These are phyloP conservation scores for Vicia faba DNA, from an alignment of 306 rosid species.

Conservation along the genomic window DNA sequence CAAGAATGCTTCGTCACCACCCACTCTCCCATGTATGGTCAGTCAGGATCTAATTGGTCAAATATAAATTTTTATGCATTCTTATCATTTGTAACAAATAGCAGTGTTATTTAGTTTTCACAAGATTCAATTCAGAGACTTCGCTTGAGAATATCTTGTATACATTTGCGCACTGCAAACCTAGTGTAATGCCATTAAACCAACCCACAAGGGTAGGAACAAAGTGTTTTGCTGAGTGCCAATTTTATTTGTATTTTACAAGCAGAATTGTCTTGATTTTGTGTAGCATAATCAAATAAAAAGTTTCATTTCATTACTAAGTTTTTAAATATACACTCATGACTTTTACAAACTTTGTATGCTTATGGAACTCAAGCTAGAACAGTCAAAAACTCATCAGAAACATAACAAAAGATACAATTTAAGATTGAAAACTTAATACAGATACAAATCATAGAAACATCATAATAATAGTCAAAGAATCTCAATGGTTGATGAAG, in stretches of 20 bases:
- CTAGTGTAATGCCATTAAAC: not conserved
- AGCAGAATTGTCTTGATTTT: conserved; percentile 42
- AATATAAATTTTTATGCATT: no score
- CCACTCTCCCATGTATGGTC: no score
- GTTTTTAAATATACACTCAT: not conserved
- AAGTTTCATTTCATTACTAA: conserved; percentile 34
- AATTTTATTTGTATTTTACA: conserved; percentile 33
- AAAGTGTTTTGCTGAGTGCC: conserved; percentile 27
- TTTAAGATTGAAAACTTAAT: conserved; percentile 19
- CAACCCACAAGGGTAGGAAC: not conserved
- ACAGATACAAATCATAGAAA: conserved; percentile 18
- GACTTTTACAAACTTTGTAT: not conserved
- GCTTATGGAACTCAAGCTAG: conserved; percentile 6
- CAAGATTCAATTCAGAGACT: not conserved
- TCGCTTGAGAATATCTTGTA: not conserved
- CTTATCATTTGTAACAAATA: no score
- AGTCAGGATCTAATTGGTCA: no score
- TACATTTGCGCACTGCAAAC: not conserved
- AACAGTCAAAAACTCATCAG: not conserved
- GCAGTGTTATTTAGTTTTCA: not conserved
- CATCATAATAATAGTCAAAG: not conserved
- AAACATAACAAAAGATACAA: conserved; percentile 10
- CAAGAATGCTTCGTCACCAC: no score
- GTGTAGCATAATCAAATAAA: conserved; percentile 21
- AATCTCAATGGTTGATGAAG: conserved; percentile 19